A percentile compares a stretch with the other conserved stretches of the same genome.
phyloP scores from a whole-genome alignment of 2,329 filamentous ascomycete species.

The Trichoderma pleuroti region DNA sequence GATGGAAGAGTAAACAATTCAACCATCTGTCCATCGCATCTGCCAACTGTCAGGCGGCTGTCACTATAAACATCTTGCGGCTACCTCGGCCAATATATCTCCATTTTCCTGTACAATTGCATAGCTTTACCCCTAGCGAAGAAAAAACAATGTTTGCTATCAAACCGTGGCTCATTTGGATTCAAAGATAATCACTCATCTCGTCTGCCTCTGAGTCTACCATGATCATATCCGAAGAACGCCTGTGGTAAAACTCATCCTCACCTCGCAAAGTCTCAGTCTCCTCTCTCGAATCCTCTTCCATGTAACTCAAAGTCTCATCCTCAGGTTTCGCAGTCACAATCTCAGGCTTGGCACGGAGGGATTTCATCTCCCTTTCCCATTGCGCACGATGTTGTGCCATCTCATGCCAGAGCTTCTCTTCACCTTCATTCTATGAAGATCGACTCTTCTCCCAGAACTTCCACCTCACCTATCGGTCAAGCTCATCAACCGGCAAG shows the following conservation, averaged over 20 bases:
- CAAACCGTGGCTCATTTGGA: neutral
- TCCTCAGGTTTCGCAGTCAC: neutral
- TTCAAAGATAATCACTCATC: neutral
- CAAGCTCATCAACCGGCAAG: slow-evolving; percentile 72
- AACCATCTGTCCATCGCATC: neutral
- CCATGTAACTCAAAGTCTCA: neutral
- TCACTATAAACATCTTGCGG: neutral
- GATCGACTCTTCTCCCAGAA: slow-evolving; percentile 31
- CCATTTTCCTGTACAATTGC: slow-evolving; percentile 9
- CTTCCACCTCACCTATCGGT: slow-evolving; percentile 49
- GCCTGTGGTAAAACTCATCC: neutral
- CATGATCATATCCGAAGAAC: neutral
- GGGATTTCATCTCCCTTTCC: slow-evolving; percentile 13
- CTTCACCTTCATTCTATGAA: slow-evolving; percentile 32
- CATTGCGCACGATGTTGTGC: slow-evolving; percentile 7
- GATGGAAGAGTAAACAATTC: neutral
- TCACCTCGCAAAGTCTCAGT: neutral
- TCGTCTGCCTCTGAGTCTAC: neutral
- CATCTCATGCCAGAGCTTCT: slow-evolving; percentile 24
- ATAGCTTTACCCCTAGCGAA: neutral
- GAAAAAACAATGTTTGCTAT: neutral
- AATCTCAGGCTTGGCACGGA: neutral
- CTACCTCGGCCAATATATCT: neutral
- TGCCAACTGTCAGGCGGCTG: slow-evolving; percentile 9
- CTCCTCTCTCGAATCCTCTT: neutral